Evolutionary conservation across 169 alveolate genomes (phyloP).

Genomic region (Cryptosporidium muris): DNA sequence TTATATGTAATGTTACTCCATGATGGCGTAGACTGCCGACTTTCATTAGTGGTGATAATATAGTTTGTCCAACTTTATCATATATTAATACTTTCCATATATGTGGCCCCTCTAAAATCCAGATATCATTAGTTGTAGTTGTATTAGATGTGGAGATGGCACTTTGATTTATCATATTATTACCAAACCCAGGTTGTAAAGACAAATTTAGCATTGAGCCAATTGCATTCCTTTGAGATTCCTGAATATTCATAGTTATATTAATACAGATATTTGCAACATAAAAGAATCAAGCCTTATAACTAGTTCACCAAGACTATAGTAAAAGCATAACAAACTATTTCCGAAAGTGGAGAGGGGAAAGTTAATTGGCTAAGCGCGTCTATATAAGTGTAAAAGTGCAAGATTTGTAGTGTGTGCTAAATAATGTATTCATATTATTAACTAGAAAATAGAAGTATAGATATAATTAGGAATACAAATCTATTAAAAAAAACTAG

Average conservation of each 20-base stretch:
- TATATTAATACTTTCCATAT: slow-evolving; percentile 84
- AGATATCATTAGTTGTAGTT: slow-evolving; percentile 26
- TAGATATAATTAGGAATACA: background rate
- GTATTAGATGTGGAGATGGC: background rate
- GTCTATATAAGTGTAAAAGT: background rate
- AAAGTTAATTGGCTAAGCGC: background rate
- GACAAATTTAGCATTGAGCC: slow-evolving; percentile 69
- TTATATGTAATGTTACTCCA: slow-evolving; percentile 85
- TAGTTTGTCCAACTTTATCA: slow-evolving; percentile 80
- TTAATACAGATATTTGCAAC: no score
- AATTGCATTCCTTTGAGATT: slow-evolving; percentile 69
- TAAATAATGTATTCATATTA: background rate
- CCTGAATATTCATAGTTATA: slow-evolving; percentile 75
- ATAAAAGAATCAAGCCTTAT: no score
- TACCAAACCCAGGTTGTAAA: slow-evolving; percentile 36
- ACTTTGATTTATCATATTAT: background rate
- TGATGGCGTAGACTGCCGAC: slow-evolving; percentile 84
- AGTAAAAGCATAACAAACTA: background rate
- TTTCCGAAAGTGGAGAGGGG: background rate
- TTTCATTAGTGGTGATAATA: slow-evolving; percentile 83
- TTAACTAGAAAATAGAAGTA: background rate
- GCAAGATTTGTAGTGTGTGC: background rate
- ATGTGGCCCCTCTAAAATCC: slow-evolving; percentile 69
- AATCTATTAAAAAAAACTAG: background rate
- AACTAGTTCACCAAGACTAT: background rate